Evolutionary conservation across 257 asterid genomes (phyloP), one percentile per base, ranked within the genome.

Genomic region (Nicotiana paniculata): DNA sequence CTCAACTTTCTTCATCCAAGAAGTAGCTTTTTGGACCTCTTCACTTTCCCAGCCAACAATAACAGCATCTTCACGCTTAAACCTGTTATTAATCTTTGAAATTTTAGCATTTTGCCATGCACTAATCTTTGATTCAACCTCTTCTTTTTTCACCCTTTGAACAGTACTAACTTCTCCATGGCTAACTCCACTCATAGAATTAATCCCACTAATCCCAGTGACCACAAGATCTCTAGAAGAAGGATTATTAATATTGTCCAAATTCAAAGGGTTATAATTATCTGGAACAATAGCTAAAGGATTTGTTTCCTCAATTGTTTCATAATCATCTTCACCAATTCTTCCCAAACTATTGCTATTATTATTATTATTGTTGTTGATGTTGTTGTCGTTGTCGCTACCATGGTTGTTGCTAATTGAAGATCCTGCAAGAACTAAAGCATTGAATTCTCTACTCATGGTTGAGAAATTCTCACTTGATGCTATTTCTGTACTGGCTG

Each of bases 1-100:
- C 97, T 96, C 98, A 78, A 93, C 84, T 90, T 96, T 96, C 93
- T 96, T 96, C 97, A 96, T 96, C 97, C 93, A 88, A 28, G 97
- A 89, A 30, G 77, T 86, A n/a, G 98, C 95, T 84, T 92, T 96
- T 75, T 96, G 97, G 13, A 94, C 94, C 65, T 93, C 94, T 87
- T 96, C 99, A 8, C 87, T 92, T 77, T 96, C 99, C 95, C 93
- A 93, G 0, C 98, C 97, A 53, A 84, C 86, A 59, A 94, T 90
- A 4, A 93, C 70, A 9, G 93, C 98, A 32, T 93, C 98, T 77
- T 96, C 99, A 16, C 98, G 84, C 92, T 94, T 96, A 82, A 93
- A 93, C 84, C 98, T 89, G 61, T 96, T 96, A 26, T 96, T 94
- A 33, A 96, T 81, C 93, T 92, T 96, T 2, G 98, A 88, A 17